Evolutionary conservation across 2,329 filamentous ascomycete genomes (phyloP).

Genomic region (Trichoderma sp.): DNA sequence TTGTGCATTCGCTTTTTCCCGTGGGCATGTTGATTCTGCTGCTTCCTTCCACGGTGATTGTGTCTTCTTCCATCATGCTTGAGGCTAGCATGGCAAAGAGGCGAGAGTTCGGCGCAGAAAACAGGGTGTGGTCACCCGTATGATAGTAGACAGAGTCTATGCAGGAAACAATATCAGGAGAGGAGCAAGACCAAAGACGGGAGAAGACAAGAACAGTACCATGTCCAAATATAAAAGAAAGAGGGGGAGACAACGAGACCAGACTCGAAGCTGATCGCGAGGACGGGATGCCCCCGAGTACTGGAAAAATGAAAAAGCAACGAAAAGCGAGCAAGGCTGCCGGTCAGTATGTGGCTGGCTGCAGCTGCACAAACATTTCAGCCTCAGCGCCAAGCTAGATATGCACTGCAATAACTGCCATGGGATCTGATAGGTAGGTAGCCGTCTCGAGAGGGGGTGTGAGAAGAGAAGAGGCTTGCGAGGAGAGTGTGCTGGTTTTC

Average conservation of each 20-base stretch:
- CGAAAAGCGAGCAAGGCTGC: not conserved
- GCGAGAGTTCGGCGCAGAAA: not conserved
- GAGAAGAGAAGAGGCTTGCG: not conserved
- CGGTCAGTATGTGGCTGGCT: constrained; percentile 10
- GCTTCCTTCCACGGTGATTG: not conserved
- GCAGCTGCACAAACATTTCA: constrained; percentile 17
- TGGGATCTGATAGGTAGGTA: not conserved
- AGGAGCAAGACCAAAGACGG: not conserved
- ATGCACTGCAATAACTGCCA: not conserved
- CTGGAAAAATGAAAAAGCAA: not conserved
- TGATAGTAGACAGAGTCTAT: not conserved
- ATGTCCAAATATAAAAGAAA: not conserved
- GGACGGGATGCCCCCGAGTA: not conserved
- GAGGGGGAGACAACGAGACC: not conserved
- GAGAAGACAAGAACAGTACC: not conserved
- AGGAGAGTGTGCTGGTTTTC: not conserved
- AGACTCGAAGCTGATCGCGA: not conserved
- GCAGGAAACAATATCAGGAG: not conserved
- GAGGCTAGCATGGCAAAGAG: too few relatives aligned
- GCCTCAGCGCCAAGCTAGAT: constrained; percentile 14
- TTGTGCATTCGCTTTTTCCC: not conserved
- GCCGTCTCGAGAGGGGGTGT: not conserved
- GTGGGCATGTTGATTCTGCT: not conserved
- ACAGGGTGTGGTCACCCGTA: not conserved
- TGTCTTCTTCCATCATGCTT: not conserved